Conservation (phyloP, 2,329 filamentous ascomycete species). For the Stagonosporopsis chrysanthemi region DNA sequence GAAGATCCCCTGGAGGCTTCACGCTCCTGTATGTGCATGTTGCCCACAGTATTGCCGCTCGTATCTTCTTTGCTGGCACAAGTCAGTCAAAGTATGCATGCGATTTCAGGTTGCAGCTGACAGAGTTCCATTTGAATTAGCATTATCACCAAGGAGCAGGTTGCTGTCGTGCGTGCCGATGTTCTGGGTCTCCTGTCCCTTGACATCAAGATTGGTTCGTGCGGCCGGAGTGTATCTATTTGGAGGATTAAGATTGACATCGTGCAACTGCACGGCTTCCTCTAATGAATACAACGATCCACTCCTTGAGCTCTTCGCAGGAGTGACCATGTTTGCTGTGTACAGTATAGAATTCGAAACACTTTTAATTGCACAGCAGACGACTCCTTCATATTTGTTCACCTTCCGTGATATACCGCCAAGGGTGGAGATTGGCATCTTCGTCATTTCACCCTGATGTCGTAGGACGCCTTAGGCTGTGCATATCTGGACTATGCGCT, state of each 20-base stretch:
- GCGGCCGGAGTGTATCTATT: neutral
- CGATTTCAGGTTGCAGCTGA: neutral
- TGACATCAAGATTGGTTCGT: neutral
- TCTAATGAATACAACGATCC: neutral
- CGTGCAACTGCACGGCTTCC: neutral
- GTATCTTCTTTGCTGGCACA: neutral
- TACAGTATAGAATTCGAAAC: neutral
- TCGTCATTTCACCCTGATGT: neutral
- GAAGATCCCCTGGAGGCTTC: neutral
- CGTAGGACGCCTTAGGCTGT: neutral
- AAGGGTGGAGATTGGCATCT: neutral
- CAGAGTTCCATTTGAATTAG: neutral
- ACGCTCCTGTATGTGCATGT: neutral
- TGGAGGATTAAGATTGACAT: neutral
- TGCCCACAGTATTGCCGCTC: neutral
- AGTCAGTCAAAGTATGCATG: neutral
- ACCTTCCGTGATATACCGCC: neutral
- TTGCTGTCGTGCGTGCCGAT: neutral
- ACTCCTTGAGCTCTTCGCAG: neutral
- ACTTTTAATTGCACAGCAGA: neutral
- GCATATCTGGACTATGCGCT: neutral
- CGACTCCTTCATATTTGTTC: neutral
- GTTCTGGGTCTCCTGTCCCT: neutral
- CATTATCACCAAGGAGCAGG: neutral
- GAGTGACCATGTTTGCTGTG: neutral